Conservation (phyloP, 768 basidiomycete genomes). For the Termitomyces eurrhizus region DNA sequence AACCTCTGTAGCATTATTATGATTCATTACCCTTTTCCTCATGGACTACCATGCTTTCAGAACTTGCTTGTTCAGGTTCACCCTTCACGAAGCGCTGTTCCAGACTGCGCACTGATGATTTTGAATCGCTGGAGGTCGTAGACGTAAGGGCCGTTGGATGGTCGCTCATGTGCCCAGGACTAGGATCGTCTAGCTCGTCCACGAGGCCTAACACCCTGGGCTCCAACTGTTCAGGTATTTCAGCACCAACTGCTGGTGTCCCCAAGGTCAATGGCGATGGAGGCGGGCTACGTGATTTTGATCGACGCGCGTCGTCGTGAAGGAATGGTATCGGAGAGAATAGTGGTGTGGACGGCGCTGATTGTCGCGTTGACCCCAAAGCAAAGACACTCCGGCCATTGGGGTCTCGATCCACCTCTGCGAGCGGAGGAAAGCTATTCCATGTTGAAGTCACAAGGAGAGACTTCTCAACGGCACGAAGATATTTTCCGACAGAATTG, state of each 20-base stretch:
- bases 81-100: conserved; percentile 47
- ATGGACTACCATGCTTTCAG: conserved; percentile 44
- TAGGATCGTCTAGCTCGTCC: conserved; percentile 82
- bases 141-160: conserved; percentile 67
- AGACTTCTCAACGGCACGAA: conserved; percentile 80
- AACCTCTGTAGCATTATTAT: conserved; percentile 16
- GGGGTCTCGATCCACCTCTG: conserved; percentile 32
- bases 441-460: conserved; percentile 81
- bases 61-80: conserved; percentile 27
- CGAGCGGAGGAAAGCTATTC: conserved; percentile 61
- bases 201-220: conserved; percentile 69
- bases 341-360: conserved; percentile 71
- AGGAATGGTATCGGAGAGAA: conserved; percentile 89
- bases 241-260: conserved; percentile 29
- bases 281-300: conserved; percentile 75
- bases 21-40: conserved; percentile 50
- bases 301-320: conserved; percentile 77
- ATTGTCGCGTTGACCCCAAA: conserved; percentile 43
- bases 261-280: conserved; percentile 64
- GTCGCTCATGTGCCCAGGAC: conserved; percentile 81
- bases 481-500: conserved; percentile 78
- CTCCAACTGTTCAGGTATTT: conserved; percentile 31
- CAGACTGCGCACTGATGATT: background rate
- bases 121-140: conserved; percentile 40
- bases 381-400: conserved; percentile 38